Percentiles rank a stretch among this genome's conserved stretches.
These are phyloP conservation scores for Saccharomycopsis sp. DNA, from an alignment of 805 yeast genomes.

Conservation along the genomic window DNA sequence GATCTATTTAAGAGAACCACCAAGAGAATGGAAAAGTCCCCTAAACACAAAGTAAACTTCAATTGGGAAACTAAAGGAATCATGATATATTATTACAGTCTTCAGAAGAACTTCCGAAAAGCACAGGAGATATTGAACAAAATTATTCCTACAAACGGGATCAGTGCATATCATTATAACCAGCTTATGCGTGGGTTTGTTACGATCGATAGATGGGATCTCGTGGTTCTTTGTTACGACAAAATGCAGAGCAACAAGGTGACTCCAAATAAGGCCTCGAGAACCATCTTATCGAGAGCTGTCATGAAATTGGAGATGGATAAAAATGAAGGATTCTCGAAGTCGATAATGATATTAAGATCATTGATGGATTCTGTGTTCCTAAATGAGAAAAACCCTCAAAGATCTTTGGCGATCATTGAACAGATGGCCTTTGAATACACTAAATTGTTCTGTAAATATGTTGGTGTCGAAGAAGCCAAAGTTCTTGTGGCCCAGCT, in stretches of 20 bases:
- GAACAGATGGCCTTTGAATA: neutral
- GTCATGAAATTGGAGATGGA: neutral
- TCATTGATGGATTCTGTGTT: neutral
- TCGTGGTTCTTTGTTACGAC: neutral
- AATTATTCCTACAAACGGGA: neutral
- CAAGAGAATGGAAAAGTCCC: neutral
- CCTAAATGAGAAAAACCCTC: neutral
- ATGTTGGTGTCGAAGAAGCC: slow-evolving; percentile 2
- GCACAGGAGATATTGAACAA: neutral
- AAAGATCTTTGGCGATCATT: neutral
- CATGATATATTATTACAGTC: neutral
- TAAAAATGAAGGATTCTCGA: neutral
- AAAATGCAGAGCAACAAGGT: neutral
- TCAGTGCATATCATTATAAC: neutral
- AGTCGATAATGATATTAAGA: neutral
- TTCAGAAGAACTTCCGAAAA: neutral
- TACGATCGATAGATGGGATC: neutral
- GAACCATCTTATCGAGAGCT: neutral
- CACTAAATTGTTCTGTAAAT: neutral
- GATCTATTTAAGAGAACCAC: neutral
- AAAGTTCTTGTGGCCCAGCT: neutral
- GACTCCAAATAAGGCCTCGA: slow-evolving; percentile 1
- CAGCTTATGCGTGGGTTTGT: neutral
- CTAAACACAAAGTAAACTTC: neutral
- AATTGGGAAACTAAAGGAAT: neutral